A percentile compares a stretch with the other conserved stretches of the same genome.
Evolutionary conservation across 768 basidiomycete species (phyloP).

Genomic region (Tylopilus sp.): DNA sequence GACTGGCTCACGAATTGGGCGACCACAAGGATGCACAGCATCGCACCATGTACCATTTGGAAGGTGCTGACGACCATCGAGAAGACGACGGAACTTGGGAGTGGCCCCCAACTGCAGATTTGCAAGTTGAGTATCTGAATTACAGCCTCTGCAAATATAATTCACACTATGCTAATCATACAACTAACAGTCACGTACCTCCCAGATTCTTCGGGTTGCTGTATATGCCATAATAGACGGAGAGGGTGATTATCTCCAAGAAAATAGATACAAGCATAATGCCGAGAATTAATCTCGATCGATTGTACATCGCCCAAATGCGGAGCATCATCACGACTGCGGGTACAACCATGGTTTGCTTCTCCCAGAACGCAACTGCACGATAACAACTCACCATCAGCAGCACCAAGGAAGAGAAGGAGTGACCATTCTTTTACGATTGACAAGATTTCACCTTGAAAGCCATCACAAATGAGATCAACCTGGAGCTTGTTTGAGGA

Average conservation of each 20-base stretch:
- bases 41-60: background rate
- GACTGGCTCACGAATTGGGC: too few relatives aligned
- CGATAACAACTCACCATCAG: too few relatives aligned
- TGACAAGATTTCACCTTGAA: background rate
- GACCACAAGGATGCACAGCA: background rate
- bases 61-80: background rate
- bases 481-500: too few relatives aligned
- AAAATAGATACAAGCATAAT: background rate
- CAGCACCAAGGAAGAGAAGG: background rate
- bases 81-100: too few relatives aligned
- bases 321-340: slow-evolving; percentile 2
- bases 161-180: background rate
- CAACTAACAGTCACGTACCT: background rate
- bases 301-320: slow-evolving; percentile 13
- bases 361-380: background rate
- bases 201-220: background rate
- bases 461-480: background rate
- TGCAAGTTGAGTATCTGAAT: background rate
- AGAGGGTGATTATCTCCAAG: background rate
- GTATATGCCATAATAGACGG: background rate
- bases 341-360: background rate
- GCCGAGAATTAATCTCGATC: slow-evolving; percentile 3
- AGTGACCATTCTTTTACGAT: background rate
- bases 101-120: background rate
- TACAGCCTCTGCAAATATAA: too few relatives aligned